Conservation (phyloP, 805 yeast genomes). For the Ogataea minuta region DNA sequence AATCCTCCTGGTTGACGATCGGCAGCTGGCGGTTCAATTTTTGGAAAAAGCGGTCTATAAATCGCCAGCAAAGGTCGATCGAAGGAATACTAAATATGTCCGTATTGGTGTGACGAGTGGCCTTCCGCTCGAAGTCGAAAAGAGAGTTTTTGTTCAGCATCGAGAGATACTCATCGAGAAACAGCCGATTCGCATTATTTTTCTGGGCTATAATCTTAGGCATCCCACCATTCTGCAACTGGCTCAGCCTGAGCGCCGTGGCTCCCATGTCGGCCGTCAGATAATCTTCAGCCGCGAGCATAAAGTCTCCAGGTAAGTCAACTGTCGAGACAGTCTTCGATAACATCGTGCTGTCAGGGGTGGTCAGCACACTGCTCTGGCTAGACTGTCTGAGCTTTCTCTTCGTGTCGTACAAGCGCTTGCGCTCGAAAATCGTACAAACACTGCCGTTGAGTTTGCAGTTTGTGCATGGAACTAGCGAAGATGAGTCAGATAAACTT, state of each 20-base stretch:
- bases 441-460: slow-evolving; percentile 13
- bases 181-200: too few species aligned
- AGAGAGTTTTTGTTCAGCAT: too few species aligned
- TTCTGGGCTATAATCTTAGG: too few species aligned
- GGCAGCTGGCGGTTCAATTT: slow-evolving; percentile 69
- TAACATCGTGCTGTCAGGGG: not conserved
- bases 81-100: slow-evolving; percentile 66
- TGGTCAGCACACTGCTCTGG: slow-evolving; percentile 1
- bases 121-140: slow-evolving; percentile 2
- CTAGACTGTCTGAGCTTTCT: slow-evolving; percentile 7
- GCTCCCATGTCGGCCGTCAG: too few species aligned
- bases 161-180: too few species aligned
- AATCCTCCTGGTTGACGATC: slow-evolving; percentile 56
- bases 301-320: too few species aligned
- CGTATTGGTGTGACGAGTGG: slow-evolving; percentile 45
- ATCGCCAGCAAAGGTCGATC: slow-evolving; percentile 46
- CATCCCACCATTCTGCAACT: too few species aligned
- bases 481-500: slow-evolving; percentile 66
- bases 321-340: too few species aligned
- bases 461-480: slow-evolving; percentile 15
- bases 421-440: slow-evolving; percentile 16
- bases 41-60: slow-evolving; percentile 58
- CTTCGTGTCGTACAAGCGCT: slow-evolving; percentile 17
- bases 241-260: too few species aligned
- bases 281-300: too few species aligned